Conservation (phyloP, 805 yeast genomes). For the Suhomyces kilbournensis region DNA sequence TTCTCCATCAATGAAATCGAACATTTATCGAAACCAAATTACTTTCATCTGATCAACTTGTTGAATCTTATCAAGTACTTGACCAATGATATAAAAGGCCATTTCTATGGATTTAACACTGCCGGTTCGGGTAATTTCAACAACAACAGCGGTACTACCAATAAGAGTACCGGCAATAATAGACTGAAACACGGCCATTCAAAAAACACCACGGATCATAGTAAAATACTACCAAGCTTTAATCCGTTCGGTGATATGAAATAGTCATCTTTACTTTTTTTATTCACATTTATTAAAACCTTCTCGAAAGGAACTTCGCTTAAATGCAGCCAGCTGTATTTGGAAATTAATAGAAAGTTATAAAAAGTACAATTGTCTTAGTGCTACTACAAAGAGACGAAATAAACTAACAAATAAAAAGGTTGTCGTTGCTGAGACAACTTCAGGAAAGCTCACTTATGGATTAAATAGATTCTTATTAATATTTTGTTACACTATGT, state of each 20-base stretch:
- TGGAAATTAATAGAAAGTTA: conserved; percentile 4
- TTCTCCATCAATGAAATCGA: conserved; percentile 45
- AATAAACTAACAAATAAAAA: not conserved
- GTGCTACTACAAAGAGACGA: not conserved
- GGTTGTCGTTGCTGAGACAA: not conserved
- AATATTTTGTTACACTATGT: not conserved
- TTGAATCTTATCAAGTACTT: conserved; percentile 45
- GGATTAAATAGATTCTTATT: not conserved
- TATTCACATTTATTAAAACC: not conserved
- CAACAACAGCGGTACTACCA: not conserved
- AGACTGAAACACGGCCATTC: not conserved
- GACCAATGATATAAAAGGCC: conserved; percentile 38
- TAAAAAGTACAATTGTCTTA: not conserved
- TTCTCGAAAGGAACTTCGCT: not conserved
- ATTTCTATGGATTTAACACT: conserved; percentile 40
- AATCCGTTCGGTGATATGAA: conserved; percentile 23
- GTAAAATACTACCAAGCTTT: conserved; percentile 20
- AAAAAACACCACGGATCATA: conserved; percentile 2
- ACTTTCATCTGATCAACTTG: conserved; percentile 52
- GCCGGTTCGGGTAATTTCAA: not conserved
- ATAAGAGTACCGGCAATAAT: not conserved
- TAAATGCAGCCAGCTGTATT: not conserved
- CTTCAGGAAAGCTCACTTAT: not conserved
- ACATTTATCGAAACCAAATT: conserved; percentile 40
- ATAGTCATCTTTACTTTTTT: not conserved